Percentiles rank a stretch among this genome's conserved stretches.
phyloP scores from a whole-genome alignment of 805 yeast genomes.

The Starmerella roubikii region DNA sequence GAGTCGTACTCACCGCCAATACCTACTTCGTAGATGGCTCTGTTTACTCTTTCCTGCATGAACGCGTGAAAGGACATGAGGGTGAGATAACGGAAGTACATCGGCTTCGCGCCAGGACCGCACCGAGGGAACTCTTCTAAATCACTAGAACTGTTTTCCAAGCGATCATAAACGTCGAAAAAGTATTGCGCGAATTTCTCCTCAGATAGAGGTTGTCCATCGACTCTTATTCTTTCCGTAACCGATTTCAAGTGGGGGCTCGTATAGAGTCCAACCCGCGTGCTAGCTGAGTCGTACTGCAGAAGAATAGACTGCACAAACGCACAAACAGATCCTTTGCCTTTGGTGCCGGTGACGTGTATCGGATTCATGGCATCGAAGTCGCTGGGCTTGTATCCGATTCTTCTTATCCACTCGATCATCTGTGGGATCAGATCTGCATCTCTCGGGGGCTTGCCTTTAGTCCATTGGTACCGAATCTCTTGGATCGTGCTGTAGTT shows the following conservation, averaged over 20 bases:
- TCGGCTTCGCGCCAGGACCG: slow-evolving; percentile 64
- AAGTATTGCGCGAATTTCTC: slow-evolving; percentile 74
- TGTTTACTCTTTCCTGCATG: slow-evolving; percentile 72
- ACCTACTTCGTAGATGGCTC: slow-evolving; percentile 95
- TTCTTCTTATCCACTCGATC: slow-evolving; percentile 61
- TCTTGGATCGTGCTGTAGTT: slow-evolving; percentile 86
- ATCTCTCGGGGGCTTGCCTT: slow-evolving; percentile 47
- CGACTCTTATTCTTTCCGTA: slow-evolving; percentile 76
- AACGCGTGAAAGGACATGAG: slow-evolving; percentile 84
- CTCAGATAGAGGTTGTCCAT: slow-evolving; percentile 76
- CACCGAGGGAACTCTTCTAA: slow-evolving; percentile 54
- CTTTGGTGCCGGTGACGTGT: slow-evolving; percentile 96
- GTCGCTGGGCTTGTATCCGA: slow-evolving; percentile 53
- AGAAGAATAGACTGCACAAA: slow-evolving; percentile 68
- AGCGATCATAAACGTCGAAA: slow-evolving; percentile 83
- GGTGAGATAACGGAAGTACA: slow-evolving; percentile 84
- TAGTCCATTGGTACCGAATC: slow-evolving; percentile 37
- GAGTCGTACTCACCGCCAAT: slow-evolving; percentile 97
- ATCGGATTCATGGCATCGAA: slow-evolving; percentile 63
- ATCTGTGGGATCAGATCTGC: slow-evolving; percentile 66
- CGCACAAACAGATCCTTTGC: slow-evolving; percentile 97
- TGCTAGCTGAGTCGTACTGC: slow-evolving; percentile 35
- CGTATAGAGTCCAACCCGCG: slow-evolving; percentile 80
- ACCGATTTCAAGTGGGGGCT: slow-evolving; percentile 93
- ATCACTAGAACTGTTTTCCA: slow-evolving; percentile 47